Evolutionary conservation across 2,329 filamentous ascomycete species (phyloP), one percentile per base, ranked within the genome.

Genomic region (Fusarium sp.): DNA sequence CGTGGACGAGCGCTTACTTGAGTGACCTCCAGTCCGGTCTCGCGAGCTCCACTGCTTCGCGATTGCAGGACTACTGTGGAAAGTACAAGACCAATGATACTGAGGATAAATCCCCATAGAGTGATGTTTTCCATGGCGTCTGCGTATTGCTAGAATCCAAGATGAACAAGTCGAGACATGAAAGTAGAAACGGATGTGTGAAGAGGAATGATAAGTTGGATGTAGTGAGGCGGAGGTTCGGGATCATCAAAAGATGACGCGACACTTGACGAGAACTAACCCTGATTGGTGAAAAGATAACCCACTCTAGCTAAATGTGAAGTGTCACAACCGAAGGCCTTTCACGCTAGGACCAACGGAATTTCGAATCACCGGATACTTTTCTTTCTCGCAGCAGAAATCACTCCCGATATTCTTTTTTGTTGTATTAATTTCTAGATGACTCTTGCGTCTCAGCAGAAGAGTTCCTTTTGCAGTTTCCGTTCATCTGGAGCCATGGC

Each of bases 11-110:
- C 2, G 10, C 23, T 38, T 21, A 70, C 68, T 36, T 70, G 68
- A 14, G 67, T 70, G 23, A 70, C 51, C 54, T 70, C n/a, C 15
- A 70, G 19, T 9, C 54, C 48, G 19, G 53, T 30, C 30, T 64
- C 59, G 2, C 4, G 6, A 6, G 23, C 15, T 1, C 19, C 40
- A n/a, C n/a, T 28, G 17, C 43, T 12, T 2, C 24, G 45, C 11
- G 44, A 7, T 5, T 62, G 10, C 8, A 62, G 12, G 12, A 1
- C 43, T 44, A 28, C 40, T 3, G 45, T 9, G 3, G 32, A 36
- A 17, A 36, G 15, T 17, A 36, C 17, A 36, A 36, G 17, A 8
- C 15, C 34, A n/a, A 10, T 7, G 17, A 19, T n/a, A 9, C 34
- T n/a, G 3, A 36, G 7, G 34, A 36, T 10, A 2, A 36, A 11